These are phyloP conservation scores for Monascus ruber DNA, from an alignment of 2,329 filamentous ascomycete genomes.

Conservation along the genomic window DNA sequence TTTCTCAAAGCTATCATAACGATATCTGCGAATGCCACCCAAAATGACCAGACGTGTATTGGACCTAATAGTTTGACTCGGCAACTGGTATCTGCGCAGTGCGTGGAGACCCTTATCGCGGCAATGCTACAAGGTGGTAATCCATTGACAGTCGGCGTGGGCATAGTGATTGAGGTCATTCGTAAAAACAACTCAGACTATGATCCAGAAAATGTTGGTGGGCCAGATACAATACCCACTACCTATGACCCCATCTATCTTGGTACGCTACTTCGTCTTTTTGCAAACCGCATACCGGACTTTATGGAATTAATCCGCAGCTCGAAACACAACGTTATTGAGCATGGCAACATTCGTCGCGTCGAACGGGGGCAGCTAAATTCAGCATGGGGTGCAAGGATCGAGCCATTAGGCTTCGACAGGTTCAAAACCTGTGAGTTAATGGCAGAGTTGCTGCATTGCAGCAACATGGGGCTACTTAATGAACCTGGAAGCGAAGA, in stretches of 20 bases:
- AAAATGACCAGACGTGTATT: constrained; percentile 97
- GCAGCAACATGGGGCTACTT: constrained; percentile 94
- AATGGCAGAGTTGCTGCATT: constrained; percentile 95
- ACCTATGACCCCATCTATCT: constrained; percentile 91
- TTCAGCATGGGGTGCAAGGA: constrained; percentile 80
- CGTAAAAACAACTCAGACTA: constrained; percentile 99
- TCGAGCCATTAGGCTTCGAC: constrained; percentile 92
- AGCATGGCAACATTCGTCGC: constrained; percentile 46
- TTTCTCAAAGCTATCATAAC: constrained; percentile 99
- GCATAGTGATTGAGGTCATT: constrained; percentile 96
- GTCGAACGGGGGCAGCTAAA: constrained; percentile 63
- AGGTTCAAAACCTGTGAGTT: constrained; percentile 98
- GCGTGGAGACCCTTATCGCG: constrained; percentile 70
- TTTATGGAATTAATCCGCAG: constrained; percentile 88
- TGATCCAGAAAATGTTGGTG: constrained; percentile 78
- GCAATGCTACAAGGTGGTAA: constrained; percentile 94
- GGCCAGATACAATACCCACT: constrained; percentile 67
- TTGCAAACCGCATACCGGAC: constrained; percentile 80
- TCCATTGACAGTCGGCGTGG: constrained; percentile 86
- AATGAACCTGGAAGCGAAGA: constrained; percentile 87
- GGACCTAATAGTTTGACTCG: constrained; percentile 93
- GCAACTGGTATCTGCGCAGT: constrained; percentile 78
- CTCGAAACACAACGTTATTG: constrained; percentile 47
- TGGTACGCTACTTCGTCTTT: constrained; percentile 75
- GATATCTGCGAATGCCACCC: constrained; percentile 94